Conservation (phyloP, 1,284 basidiomycete species). For the Cerioporus squamosus region DNA sequence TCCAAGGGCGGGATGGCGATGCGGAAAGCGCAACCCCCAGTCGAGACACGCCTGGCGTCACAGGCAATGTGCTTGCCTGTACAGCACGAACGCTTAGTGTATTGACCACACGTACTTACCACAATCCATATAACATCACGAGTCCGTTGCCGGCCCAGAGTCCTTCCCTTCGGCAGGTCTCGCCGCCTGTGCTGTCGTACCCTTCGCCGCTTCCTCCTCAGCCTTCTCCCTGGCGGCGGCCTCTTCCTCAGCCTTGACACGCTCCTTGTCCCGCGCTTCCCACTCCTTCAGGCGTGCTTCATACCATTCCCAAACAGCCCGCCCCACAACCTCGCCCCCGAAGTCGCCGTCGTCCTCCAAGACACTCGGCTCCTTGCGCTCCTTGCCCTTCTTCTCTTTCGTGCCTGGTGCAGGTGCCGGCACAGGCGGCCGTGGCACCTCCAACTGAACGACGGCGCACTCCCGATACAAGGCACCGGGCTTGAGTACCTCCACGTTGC, state of each 20-base stretch:
- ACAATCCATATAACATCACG: not conserved
- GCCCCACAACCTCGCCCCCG: slow-evolving; percentile 67
- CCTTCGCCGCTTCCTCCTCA: not conserved
- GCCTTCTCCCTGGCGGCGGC: slow-evolving; percentile 12
- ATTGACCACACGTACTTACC: slow-evolving; percentile 15
- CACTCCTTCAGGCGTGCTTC: slow-evolving; percentile 65
- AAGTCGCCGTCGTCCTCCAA: slow-evolving; percentile 66
- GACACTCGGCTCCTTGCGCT: slow-evolving; percentile 6
- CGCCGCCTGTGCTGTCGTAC: not conserved
- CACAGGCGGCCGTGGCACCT: slow-evolving; percentile 35
- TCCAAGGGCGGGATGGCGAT: no score
- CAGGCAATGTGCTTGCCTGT: not conserved
- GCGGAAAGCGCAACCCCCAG: no score
- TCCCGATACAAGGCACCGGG: slow-evolving; percentile 78
- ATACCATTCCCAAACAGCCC: slow-evolving; percentile 75
- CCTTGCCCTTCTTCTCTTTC: slow-evolving; percentile 33
- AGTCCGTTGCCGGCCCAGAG: not conserved
- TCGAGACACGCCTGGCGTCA: not conserved
- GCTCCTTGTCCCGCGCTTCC: slow-evolving; percentile 43
- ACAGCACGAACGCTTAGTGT: not conserved
- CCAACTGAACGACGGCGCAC: slow-evolving; percentile 62
- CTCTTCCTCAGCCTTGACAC: slow-evolving; percentile 21
- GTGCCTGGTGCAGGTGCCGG: slow-evolving; percentile 20
- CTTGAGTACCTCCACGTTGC: slow-evolving; percentile 55
- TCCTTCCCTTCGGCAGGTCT: not conserved